Evolutionary conservation across 768 basidiomycete genomes (phyloP).

Genomic region (Tricholoma matsutake): DNA sequence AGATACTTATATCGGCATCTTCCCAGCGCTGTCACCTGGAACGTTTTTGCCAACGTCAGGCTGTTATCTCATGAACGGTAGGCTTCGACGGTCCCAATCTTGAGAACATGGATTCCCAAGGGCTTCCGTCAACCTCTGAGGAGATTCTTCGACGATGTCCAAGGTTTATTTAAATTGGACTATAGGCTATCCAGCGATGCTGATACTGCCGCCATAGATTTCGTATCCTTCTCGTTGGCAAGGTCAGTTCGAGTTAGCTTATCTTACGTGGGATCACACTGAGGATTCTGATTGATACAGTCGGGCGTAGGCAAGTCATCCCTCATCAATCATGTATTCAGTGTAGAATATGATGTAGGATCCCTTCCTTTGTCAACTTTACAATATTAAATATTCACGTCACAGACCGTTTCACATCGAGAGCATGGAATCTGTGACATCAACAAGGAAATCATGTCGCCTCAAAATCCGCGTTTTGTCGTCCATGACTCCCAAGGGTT

Average conservation of each 20-base stretch:
- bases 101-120: background rate
- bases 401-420: background rate
- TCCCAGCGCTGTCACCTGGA: background rate
- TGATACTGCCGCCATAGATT: background rate
- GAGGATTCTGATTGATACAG: background rate
- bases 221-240: background rate
- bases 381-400: background rate
- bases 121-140: background rate
- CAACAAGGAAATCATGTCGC: constrained; percentile 16
- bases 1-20: too few relatives aligned
- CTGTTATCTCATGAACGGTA: background rate
- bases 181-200: background rate
- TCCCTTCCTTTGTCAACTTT: background rate
- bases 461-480: constrained; percentile 22
- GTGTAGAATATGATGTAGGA: background rate
- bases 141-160: background rate
- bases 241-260: background rate
- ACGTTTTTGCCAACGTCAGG: background rate
- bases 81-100: background rate
- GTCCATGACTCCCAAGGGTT: constrained; percentile 31
- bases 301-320: background rate
- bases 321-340: background rate
- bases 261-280: background rate
- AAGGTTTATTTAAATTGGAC: background rate
- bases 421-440: constrained; percentile 15